These are phyloP conservation scores for Gossypium turneri DNA, from an alignment of 345 rosid genomes.

Conservation along the genomic window DNA sequence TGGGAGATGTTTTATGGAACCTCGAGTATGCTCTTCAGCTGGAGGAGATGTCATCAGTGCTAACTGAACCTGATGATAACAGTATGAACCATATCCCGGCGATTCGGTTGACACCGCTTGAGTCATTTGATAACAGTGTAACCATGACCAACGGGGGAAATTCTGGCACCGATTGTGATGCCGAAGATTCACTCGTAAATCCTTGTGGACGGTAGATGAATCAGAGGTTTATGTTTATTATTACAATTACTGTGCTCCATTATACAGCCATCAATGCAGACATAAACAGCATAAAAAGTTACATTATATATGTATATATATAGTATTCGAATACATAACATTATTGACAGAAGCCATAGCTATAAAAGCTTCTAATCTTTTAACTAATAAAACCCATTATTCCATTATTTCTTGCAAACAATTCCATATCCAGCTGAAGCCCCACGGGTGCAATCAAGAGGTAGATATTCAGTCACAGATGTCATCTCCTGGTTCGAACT, in stretches of 20 bases:
- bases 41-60: conserved; percentile 82
- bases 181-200: conserved; percentile 83
- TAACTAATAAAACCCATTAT: not conserved
- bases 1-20: conserved; percentile 98
- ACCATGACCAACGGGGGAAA: conserved; percentile 61
- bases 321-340: too few relatives aligned
- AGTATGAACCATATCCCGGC: conserved; percentile 91
- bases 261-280: too few relatives aligned
- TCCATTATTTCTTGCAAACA: conserved; percentile 46
- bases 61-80: conserved; percentile 88
- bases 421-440: conserved; percentile 47
- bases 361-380: too few relatives aligned
- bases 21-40: conserved; percentile 92
- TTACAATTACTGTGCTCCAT: too few relatives aligned
- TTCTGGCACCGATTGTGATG: conserved; percentile 65
- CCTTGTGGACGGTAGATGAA: conserved; percentile 83
- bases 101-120: conserved; percentile 75
- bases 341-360: too few relatives aligned
- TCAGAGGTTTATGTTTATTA: too few relatives aligned
- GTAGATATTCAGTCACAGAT: conserved; percentile 23
- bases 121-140: conserved; percentile 78
- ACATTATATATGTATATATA: too few relatives aligned
- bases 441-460: conserved; percentile 47
- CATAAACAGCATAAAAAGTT: too few relatives aligned
- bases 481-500: conserved; percentile 7